Conservation (phyloP, 2,329 filamentous ascomycete genomes). For the Coniella vitis region DNA sequence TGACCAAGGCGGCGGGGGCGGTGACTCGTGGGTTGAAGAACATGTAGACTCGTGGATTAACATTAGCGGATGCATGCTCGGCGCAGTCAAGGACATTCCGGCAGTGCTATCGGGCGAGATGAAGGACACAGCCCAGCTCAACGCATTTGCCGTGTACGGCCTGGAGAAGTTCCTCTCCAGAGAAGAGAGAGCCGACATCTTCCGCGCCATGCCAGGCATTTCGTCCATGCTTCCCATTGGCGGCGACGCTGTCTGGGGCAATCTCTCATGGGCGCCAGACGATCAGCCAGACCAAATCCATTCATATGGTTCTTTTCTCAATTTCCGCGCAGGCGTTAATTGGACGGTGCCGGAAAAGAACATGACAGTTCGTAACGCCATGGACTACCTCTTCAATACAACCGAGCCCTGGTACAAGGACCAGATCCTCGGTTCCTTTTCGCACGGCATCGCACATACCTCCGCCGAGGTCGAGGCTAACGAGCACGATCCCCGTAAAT, state of each 20-base stretch:
- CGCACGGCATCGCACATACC: conserved; percentile 79
- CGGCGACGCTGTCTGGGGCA: conserved; percentile 92
- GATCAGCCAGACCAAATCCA: conserved; percentile 66
- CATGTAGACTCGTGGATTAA: conserved; percentile 97
- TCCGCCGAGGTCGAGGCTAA: conserved; percentile 74
- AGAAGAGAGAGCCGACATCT: conserved; percentile 85
- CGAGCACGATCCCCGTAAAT: conserved; percentile 70
- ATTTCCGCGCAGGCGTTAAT: conserved; percentile 66
- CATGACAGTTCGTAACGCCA: conserved; percentile 69
- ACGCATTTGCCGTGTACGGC: conserved; percentile 92
- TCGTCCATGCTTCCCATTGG: conserved; percentile 95
- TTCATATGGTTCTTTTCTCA: conserved; percentile 75
- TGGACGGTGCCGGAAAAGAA: conserved; percentile 62
- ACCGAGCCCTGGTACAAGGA: conserved; percentile 81
- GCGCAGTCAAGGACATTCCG: conserved; percentile 82
- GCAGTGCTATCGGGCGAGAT: conserved; percentile 93
- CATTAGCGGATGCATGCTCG: conserved; percentile 95
- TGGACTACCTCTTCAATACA: conserved; percentile 70
- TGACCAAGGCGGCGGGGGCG: conserved; percentile 70
- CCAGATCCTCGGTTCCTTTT: conserved; percentile 70
- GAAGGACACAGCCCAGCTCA: conserved; percentile 95
- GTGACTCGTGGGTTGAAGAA: conserved; percentile 80
- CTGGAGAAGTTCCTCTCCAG: conserved; percentile 91
- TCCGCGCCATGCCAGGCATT: conserved; percentile 93
- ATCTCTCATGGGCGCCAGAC: conserved; percentile 79